Conservation (phyloP, 805 yeast genomes). For the Maudiozyma serrabonitensis region DNA sequence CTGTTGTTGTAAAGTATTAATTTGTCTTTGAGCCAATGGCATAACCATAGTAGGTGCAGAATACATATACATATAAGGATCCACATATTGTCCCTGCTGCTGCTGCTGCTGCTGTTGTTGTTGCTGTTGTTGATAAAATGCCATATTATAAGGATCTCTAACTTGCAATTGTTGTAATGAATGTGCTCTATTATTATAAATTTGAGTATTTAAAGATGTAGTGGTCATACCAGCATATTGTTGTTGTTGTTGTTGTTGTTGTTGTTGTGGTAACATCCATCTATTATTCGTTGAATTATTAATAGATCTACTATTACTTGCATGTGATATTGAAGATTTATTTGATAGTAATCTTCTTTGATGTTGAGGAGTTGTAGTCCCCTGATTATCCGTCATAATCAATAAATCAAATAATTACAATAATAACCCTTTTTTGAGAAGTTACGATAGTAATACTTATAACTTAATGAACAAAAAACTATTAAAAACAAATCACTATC, state of each 20-base stretch:
- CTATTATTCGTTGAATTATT: not conserved
- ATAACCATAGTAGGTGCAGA: not conserved
- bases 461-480: too few relatives aligned
- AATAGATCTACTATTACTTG: not conserved
- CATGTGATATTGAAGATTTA: slow-evolving; percentile 1
- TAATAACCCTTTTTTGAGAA: too few relatives aligned
- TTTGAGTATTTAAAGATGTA: not conserved
- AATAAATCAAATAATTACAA: not conserved
- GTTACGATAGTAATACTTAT: too few relatives aligned
- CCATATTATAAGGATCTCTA: not conserved
- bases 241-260: not conserved
- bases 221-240: not conserved
- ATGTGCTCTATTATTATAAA: not conserved
- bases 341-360: slow-evolving; percentile 1
- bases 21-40: not conserved
- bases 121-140: not conserved
- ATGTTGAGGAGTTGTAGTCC: not conserved
- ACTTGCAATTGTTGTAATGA: slow-evolving; percentile 1
- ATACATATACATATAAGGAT: not conserved
- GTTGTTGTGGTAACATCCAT: too few relatives aligned
- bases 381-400: not conserved
- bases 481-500: too few relatives aligned
- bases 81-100: not conserved
- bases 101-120: not conserved
- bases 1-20: not conserved